These are phyloP conservation scores for Lepidopterella palustris DNA, from an alignment of 495 filamentous ascomycete species.

Conservation along the genomic window DNA sequence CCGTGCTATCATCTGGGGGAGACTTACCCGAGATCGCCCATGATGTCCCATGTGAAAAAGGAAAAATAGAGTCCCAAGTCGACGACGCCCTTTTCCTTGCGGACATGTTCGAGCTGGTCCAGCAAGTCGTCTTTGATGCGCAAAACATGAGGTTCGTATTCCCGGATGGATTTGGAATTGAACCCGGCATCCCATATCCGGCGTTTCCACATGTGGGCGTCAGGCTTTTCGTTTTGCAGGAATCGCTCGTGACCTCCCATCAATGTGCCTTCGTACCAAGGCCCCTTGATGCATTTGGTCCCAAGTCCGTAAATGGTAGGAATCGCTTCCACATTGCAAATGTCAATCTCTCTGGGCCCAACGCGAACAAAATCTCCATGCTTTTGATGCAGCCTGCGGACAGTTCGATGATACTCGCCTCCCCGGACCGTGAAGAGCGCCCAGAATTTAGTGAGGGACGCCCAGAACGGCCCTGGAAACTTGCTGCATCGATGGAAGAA, in stretches of 20 bases:
- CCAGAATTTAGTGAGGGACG: not conserved
- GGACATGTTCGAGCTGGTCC: not conserved
- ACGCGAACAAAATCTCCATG: not conserved
- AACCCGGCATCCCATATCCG: not conserved
- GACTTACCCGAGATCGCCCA: not conserved
- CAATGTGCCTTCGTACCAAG: not conserved
- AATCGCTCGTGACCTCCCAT: not conserved
- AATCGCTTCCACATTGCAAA: not conserved
- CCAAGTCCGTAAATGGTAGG: not conserved
- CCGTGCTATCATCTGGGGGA: not conserved
- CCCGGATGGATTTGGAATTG: not conserved
- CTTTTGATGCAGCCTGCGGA: not conserved
- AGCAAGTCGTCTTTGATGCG: not conserved
- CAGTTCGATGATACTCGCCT: not conserved
- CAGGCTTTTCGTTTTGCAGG: not conserved
- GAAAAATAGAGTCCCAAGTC: not conserved
- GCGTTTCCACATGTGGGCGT: not conserved
- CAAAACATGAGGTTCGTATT: not conserved
- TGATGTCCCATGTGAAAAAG: not conserved
- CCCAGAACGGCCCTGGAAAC: not conserved
- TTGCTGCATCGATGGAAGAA: not conserved
- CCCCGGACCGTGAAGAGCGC: not conserved
- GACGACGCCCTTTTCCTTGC: not conserved
- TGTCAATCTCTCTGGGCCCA: not conserved
- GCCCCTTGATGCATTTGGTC: not conserved